A percentile compares a stretch with the other conserved stretches of the same genome.
phyloP scores from a whole-genome alignment of 2,329 filamentous ascomycete species.

The Talaromyces sp. region DNA sequence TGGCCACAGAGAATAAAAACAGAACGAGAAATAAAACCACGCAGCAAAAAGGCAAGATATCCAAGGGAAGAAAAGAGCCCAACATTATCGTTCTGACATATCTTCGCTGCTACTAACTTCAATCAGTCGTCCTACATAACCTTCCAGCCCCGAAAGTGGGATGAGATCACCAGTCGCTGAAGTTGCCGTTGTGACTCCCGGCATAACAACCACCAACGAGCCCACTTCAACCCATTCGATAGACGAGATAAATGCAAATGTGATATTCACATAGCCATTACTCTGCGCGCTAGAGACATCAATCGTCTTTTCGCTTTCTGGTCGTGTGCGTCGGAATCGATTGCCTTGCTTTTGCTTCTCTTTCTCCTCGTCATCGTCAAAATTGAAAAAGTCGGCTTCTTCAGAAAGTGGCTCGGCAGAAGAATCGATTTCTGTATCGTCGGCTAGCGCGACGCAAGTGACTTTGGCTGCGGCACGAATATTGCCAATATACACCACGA shows the following conservation, averaged over 20 bases:
- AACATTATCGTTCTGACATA: constrained; percentile 60
- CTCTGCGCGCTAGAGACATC: constrained; percentile 19
- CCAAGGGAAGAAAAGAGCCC: not conserved
- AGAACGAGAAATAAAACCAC: too few species aligned
- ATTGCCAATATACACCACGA: constrained; percentile 80
- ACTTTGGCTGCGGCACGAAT: constrained; percentile 77
- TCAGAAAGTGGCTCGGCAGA: constrained; percentile 23
- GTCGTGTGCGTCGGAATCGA: not conserved
- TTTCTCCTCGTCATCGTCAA: constrained; percentile 34
- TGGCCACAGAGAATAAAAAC: too few species aligned
- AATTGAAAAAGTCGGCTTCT: constrained; percentile 41
- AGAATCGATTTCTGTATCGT: constrained; percentile 26
- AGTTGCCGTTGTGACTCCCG: constrained; percentile 48
- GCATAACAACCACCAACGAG: constrained; percentile 56
- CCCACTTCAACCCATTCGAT: constrained; percentile 55
- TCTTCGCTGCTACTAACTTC: constrained; percentile 50
- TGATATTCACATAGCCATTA: constrained; percentile 40
- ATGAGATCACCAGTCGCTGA: constrained; percentile 45
- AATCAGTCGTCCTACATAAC: constrained; percentile 52
- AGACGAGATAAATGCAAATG: constrained; percentile 54
- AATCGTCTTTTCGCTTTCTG: constrained; percentile 28
- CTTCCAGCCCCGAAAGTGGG: constrained; percentile 52
- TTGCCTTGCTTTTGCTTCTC: constrained; percentile 14
- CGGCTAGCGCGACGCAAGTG: constrained; percentile 47
- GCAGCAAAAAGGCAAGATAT: too few species aligned